phyloP scores from a whole-genome alignment of 2,329 filamentous ascomycete species.

The Dichotomopilus funicola region DNA sequence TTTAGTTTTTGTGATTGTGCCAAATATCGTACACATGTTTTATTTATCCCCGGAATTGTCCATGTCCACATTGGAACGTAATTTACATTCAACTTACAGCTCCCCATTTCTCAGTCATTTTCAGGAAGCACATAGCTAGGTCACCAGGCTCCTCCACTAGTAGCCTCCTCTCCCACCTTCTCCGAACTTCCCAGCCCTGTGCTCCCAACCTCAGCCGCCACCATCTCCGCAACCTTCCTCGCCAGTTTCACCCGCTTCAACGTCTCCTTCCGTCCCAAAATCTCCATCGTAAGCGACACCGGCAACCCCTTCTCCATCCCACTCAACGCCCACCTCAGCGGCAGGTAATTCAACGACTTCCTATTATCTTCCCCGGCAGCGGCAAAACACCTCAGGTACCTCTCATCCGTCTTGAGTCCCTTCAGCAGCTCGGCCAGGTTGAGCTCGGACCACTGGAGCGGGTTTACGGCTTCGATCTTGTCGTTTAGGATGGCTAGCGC shows the following conservation, averaged over 20 bases:
- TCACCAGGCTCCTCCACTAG: no score
- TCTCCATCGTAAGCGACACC: conserved; percentile 22
- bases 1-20: no score
- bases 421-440: neutral
- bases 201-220: neutral
- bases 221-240: neutral
- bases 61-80: no score
- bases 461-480: conserved; percentile 1
- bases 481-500: conserved; percentile 10
- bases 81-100: neutral
- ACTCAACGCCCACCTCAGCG: conserved; percentile 29
- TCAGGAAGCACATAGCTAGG: no score
- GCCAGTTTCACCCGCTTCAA: conserved; percentile 20
- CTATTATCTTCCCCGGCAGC: no score
- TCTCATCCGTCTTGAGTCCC: neutral
- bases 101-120: no score
- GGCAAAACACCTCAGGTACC: neutral
- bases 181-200: no score
- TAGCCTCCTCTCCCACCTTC: no score
- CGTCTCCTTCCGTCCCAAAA: conserved; percentile 28
- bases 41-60: no score
- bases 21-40: no score
- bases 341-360: conserved; percentile 8
- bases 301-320: conserved; percentile 23
- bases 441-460: neutral